phyloP scores from a whole-genome alignment of 2,329 filamentous ascomycete species.

The Tolypocladium cylindrosporum region DNA sequence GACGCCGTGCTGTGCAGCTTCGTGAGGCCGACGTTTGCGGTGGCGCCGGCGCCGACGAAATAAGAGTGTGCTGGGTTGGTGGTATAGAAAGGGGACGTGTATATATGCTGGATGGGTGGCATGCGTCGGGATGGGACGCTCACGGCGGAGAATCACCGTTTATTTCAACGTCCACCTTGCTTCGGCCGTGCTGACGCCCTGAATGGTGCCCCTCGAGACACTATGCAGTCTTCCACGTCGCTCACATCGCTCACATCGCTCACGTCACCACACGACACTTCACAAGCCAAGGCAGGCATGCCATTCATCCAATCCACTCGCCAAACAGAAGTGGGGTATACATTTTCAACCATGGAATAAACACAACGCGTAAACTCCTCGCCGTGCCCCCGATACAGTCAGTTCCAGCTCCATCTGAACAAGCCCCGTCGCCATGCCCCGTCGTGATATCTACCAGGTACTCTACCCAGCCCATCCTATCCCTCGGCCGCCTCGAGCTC shows the following conservation, averaged over 20 bases:
- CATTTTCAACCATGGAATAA: background rate
- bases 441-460: background rate
- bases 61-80: slow-evolving; percentile 20
- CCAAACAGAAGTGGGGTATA: background rate
- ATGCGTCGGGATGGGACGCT: background rate
- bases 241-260: background rate
- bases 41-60: slow-evolving; percentile 56
- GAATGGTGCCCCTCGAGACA: background rate
- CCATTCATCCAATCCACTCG: background rate
- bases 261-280: no score
- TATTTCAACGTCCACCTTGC: background rate
- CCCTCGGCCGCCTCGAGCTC: slow-evolving; percentile 38
- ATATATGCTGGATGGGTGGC: slow-evolving; percentile 3
- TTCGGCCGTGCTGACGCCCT: background rate
- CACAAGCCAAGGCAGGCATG: background rate
- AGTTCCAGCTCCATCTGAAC: background rate
- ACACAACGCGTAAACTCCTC: background rate
- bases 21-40: slow-evolving; percentile 69
- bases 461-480: slow-evolving; percentile 3
- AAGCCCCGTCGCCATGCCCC: background rate
- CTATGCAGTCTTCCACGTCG: background rate
- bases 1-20: slow-evolving; percentile 41
- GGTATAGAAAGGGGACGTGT: slow-evolving; percentile 1
- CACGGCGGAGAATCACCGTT: background rate
- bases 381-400: background rate